A percentile compares a stretch with the other conserved stretches of the same genome.
phyloP scores from a whole-genome alignment of 345 rosid genomes.

The Trapa incisa region DNA sequence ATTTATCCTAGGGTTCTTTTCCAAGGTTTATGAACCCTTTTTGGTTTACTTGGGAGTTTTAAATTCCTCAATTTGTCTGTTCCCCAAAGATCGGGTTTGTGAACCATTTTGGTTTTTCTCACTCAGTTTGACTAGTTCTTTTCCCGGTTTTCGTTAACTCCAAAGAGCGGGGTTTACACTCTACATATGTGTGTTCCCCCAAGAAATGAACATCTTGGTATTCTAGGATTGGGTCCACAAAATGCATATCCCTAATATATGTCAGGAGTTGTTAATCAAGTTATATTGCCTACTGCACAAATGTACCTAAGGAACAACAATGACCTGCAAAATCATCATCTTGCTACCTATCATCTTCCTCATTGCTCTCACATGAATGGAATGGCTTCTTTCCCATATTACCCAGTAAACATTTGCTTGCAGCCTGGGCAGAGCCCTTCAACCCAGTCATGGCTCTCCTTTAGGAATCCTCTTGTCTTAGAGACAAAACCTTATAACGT shows the following conservation, averaged over 20 bases:
- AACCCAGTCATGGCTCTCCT: constrained; percentile 48
- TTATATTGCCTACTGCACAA: constrained; percentile 47
- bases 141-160: too few relatives aligned
- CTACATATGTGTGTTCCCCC: constrained; percentile 16
- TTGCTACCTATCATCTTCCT: constrained; percentile 44
- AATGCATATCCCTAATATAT: constrained; percentile 52
- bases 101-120: too few relatives aligned
- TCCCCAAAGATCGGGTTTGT: too few relatives aligned
- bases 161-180: too few relatives aligned
- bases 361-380: constrained; percentile 50
- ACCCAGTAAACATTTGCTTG: constrained; percentile 48
- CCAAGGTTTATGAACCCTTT: too few relatives aligned
- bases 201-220: constrained; percentile 32
- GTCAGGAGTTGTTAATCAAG: constrained; percentile 71
- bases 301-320: constrained; percentile 39
- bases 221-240: constrained; percentile 36
- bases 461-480: constrained; percentile 36
- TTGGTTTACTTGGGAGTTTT: too few relatives aligned
- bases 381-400: constrained; percentile 59
- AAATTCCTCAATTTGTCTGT: too few relatives aligned
- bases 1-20: too few relatives aligned
- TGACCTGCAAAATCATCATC: constrained; percentile 31
- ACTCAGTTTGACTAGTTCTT: too few relatives aligned
- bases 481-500: constrained; percentile 45
- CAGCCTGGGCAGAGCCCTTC: constrained; percentile 57